phyloP scores from a whole-genome alignment of 2,329 filamentous ascomycete genomes.

The Iodosphaeria phyllophila region DNA sequence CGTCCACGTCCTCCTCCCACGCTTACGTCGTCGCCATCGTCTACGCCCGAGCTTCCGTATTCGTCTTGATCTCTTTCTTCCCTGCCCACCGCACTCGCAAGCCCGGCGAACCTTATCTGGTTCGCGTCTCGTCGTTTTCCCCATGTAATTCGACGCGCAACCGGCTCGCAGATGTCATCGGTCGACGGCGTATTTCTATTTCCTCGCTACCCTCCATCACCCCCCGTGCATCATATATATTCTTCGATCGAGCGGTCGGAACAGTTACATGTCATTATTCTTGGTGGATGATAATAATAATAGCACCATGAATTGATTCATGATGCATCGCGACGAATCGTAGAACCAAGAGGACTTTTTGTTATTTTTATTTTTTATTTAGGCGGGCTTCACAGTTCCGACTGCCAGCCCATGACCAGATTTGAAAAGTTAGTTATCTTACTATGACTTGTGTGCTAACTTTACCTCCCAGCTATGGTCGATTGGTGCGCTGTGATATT shows the following conservation, averaged over 20 bases:
- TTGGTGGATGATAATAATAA: too few species aligned
- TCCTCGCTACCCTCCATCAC: conserved; percentile 13
- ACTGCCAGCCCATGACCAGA: conserved; percentile 15
- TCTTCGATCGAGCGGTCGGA: conserved; percentile 27
- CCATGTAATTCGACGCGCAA: too few species aligned
- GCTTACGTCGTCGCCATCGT: conserved; percentile 12
- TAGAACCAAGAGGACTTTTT: too few species aligned
- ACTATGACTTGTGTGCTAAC: conserved; percentile 29
- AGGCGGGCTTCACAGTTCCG: too few species aligned
- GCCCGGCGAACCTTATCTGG: too few species aligned
- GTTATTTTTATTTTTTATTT: conserved; percentile 7
- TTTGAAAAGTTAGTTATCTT: too few species aligned
- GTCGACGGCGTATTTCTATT: too few species aligned
- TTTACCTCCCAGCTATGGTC: conserved; percentile 57
- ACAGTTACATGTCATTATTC: too few species aligned
- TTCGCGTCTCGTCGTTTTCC: too few species aligned
- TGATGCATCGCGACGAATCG: conserved; percentile 16
- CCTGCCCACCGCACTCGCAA: conserved; percentile 12
- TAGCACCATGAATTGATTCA: too few species aligned
- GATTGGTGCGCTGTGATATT: conserved; percentile 95
- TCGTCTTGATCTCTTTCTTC: conserved; percentile 16
- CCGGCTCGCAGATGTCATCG: too few species aligned
- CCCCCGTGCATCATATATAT: conserved; percentile 17
- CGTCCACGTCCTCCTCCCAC: conserved; percentile 10
- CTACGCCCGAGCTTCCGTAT: conserved; percentile 21